Evolutionary conservation across 805 yeast genomes (phyloP), one percentile per base, ranked within the genome.

Genomic region (Priceomyces fermenticarens): DNA sequence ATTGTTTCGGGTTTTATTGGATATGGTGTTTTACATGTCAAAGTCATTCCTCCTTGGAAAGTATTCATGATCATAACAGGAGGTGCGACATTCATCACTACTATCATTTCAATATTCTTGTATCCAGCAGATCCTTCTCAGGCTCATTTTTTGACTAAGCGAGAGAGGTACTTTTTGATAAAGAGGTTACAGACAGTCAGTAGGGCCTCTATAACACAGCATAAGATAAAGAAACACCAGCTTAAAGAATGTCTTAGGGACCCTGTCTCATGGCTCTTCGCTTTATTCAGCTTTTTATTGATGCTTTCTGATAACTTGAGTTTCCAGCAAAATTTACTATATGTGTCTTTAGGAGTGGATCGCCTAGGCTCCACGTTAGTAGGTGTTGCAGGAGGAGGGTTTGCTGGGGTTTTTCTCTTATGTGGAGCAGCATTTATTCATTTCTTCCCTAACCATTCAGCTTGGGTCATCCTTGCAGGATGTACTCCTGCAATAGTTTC

Each of bases 41-140:
- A 28, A 4, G n/a, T 13, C 4, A 29, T 36, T 5, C 32, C 23
- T n/a, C 57, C 62, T 10, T 82, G 86, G 85, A 73, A 74, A 49
- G 51, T 81, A 15, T 70, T 79, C 41, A 73, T 71, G 58, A 70
- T 81, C 29, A 73, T 78, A 38, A 65, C 75, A 39, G 86, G 84
- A 38, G 72, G 77, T 12, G 53, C 75, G 36, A 76, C 84, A 0
- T 60, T 78, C 25, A 20, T 49, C 6, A 27, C 41, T 25, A 13
- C 47, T 1, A 37, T 36, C 5, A 26, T 42, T 3, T 36, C 44
- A 23, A 42, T 58, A 35, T 62, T 63, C 42, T 38, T 66, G 17
- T 79, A 77, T 49, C 85, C 84, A 36, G 66, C 70, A 39, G 75
- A 78, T 50, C 84, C 85, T 12, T 52, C 80, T 0, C 66, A 63